Base-by-base conservation (phyloP, 2,329 filamentous ascomycete species). In the Sporothrix luriei region DNA sequence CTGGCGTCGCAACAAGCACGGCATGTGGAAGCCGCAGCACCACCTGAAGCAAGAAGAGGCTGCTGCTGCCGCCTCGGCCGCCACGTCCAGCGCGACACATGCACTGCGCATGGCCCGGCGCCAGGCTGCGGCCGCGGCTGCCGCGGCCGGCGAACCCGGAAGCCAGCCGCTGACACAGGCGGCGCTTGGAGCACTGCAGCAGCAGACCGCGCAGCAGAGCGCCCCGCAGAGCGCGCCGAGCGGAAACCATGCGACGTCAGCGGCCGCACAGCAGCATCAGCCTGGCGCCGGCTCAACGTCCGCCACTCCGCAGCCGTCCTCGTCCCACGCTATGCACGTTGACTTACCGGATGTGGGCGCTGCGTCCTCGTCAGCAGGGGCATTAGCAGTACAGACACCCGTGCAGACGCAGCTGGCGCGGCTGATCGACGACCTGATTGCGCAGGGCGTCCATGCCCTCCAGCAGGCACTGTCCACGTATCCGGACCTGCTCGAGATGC, bases 1-100 rank as follows among this genome's bases (percentile, higher is more conserved):
- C 69, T 99, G 95, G 95, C 90, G 91, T 74, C 90, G 92, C 72
- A 91, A 96, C 73, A 87, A 88, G 73, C 89, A 95, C 73, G 94
- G 94, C 2, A 87, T 91, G 33, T 98, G 95, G 94, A 89, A 89
- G 74, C 88, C 90, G 68, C 88, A 88, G 46, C 91, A 94, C 73
- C 87, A 87, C 57, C 83, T 97, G 11, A 85, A 88, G 51, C 92
- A 96, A 77, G 90, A 91, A 76, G 89, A 92, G 70, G 90, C 88
- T 2, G 85, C 87, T 0, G 78, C 57, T 1, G 81, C 1, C 13
- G 62, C 62, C 5, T 82, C 84, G 19, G 87, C 87, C 21, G 24
- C 55, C 16, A 43, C 66, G 2, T 49, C 62, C 1, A 46, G 29
- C 14, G 21, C 66, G 29, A 19, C 68, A n/a, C 26, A 68, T 13